Conservation (phyloP, 2,329 filamentous ascomycete species). For the Stemphylium vesicarium region DNA sequence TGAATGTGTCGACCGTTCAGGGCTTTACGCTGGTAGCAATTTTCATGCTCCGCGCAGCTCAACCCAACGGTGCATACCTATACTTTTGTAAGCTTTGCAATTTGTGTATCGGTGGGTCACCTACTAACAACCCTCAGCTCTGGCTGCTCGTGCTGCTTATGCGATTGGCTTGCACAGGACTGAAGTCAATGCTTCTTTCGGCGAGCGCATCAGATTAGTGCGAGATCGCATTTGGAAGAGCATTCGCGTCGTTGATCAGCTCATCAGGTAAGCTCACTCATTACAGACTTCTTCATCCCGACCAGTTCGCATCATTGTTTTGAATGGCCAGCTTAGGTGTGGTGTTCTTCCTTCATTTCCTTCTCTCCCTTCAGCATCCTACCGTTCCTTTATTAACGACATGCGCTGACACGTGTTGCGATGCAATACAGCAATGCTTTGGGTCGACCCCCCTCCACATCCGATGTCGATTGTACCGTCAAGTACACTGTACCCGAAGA, state of each 20-base stretch:
- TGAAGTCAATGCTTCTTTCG: conserved; percentile 60
- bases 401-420: background rate
- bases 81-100: conserved; percentile 50
- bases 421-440: conserved; percentile 52
- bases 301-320: no score
- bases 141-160: conserved; percentile 60
- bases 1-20: conserved; percentile 59
- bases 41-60: conserved; percentile 59
- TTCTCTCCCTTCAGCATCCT: background rate
- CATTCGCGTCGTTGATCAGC: conserved; percentile 58
- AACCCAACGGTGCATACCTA: conserved; percentile 61
- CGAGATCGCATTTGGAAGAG: conserved; percentile 62
- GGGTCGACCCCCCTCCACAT: conserved; percentile 60
- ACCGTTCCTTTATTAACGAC: background rate
- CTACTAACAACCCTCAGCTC: conserved; percentile 22
- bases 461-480: conserved; percentile 58
- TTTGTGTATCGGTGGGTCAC: background rate
- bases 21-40: conserved; percentile 60
- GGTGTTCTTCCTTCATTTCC: no score
- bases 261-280: conserved; percentile 40
- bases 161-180: conserved; percentile 60
- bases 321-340: no score
- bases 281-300: background rate
- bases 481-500: conserved; percentile 43
- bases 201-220: conserved; percentile 48